These are phyloP conservation scores for Eucalyptus sp. DNA, from an alignment of 345 rosid species.

Conservation along the genomic window DNA sequence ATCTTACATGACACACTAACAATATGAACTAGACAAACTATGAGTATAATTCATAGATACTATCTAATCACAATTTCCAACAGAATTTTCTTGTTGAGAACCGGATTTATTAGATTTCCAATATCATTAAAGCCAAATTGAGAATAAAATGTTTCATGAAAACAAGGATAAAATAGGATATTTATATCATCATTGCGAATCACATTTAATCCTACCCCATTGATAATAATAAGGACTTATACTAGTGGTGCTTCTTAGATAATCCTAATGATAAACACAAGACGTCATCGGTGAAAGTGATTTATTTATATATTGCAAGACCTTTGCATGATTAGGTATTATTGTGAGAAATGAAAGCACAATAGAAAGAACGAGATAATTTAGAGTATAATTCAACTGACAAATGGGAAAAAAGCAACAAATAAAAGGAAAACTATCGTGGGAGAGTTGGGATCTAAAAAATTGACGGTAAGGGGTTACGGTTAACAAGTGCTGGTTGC, in stretches of 20 bases:
- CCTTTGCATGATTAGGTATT: neutral
- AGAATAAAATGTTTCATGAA: too few relatives aligned
- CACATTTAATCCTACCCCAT: neutral
- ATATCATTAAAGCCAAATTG: too few relatives aligned
- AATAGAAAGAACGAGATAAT: neutral
- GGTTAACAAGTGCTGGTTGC: rapidly evolving
- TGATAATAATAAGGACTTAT: neutral
- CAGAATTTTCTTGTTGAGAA: too few relatives aligned
- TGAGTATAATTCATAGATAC: neutral
- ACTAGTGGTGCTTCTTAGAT: neutral
- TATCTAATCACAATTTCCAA: too few relatives aligned
- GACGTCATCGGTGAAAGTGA: neutral
- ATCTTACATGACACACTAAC: rapidly evolving
- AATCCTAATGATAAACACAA: neutral
- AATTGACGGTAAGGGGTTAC: neutral
- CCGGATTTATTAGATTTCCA: neutral
- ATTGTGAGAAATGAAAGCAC: neutral
- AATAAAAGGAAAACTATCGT: too few relatives aligned
- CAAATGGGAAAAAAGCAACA: too few relatives aligned
- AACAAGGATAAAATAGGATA: too few relatives aligned
- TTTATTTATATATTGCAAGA: neutral
- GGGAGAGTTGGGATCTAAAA: neutral
- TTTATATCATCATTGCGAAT: neutral
- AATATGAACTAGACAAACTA: neutral
- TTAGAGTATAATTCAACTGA: neutral